Evolutionary conservation across 129 eudicot genomes (phyloP).

Genomic region (Saposhnikovia divaricata): DNA sequence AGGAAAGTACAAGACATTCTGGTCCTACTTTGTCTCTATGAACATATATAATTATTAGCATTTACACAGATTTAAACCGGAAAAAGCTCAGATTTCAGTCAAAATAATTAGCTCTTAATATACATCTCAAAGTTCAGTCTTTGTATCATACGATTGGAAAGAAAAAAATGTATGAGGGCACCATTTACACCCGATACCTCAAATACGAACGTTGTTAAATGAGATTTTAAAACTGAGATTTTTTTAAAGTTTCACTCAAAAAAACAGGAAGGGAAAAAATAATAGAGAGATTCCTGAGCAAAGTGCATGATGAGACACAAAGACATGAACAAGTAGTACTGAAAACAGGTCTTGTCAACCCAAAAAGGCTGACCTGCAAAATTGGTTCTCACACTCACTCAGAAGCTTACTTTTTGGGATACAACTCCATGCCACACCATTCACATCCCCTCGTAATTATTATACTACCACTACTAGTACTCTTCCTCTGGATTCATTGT

Average conservation of each 20-base stretch:
- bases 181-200: too few relatives aligned
- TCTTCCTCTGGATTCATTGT: not conserved
- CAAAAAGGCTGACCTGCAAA: constrained; percentile 1
- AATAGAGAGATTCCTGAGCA: not conserved
- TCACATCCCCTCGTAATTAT: not conserved
- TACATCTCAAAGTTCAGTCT: too few relatives aligned
- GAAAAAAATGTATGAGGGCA: too few relatives aligned
- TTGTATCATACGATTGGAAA: too few relatives aligned
- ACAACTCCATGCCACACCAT: not conserved
- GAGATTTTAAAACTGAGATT: not conserved
- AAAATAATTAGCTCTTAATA: too few relatives aligned
- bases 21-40: too few relatives aligned
- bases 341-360: constrained; percentile 7
- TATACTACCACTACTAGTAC: not conserved
- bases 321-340: not conserved
- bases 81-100: too few relatives aligned
- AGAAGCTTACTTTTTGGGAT: not conserved
- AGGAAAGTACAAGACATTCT: too few relatives aligned
- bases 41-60: too few relatives aligned
- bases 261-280: too few relatives aligned
- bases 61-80: too few relatives aligned
- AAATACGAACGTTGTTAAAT: not conserved
- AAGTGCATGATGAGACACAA: not conserved
- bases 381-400: not conserved
- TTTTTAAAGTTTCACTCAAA: not conserved